Base-by-base conservation (phyloP, 352 stramenopile genomes). In the Globisporangium solare region DNA sequence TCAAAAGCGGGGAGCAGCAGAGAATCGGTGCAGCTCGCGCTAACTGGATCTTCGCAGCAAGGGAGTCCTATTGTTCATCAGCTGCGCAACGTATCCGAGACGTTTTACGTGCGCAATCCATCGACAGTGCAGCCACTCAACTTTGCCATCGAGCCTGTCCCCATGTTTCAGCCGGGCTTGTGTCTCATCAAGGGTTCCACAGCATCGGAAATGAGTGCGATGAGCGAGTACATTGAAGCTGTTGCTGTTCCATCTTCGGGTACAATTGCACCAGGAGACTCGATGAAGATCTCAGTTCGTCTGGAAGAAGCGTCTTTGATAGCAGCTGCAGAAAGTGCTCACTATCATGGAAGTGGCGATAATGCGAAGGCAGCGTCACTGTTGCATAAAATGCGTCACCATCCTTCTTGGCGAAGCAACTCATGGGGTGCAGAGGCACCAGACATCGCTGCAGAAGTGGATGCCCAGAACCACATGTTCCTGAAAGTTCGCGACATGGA, bases 41-140 rank as follows among this genome's bases (percentile, higher is more conserved):
- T 66, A 20, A 43, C 64, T 20, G 62, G 58, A 47, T 22, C 56
- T 21, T 68, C 61, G 5, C 58, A 63, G n/a, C 46, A 43, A 67
- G 13, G 46, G 14, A 66, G 56, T 42, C 74, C 47, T 15, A 70
- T 74, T 50, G 55, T 86, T 17, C 78, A 92, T 52, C 77, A 87
- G 51, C 55, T 92, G n/a, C 78, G 77, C 18, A 89, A 82, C 42
- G 73, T 65, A 6, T 71, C 56, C 3, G 85, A 95, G 65, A 88
- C 70, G 22, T 95, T 95, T 51, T 93, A 73, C 66, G 80, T 95
- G 37, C 73, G 79, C 8, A 95, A 94, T 60, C 81, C 82, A 14
- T 93, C 79, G 12, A 74, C 73, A 10, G 56, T 66, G 0, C 70
- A 91, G 59, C 61, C 79, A 17, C 66, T 95, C 3, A 88, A 88